Evolutionary conservation across 1,139 yeast genomes (phyloP).

Genomic region (Pichia sp.): DNA sequence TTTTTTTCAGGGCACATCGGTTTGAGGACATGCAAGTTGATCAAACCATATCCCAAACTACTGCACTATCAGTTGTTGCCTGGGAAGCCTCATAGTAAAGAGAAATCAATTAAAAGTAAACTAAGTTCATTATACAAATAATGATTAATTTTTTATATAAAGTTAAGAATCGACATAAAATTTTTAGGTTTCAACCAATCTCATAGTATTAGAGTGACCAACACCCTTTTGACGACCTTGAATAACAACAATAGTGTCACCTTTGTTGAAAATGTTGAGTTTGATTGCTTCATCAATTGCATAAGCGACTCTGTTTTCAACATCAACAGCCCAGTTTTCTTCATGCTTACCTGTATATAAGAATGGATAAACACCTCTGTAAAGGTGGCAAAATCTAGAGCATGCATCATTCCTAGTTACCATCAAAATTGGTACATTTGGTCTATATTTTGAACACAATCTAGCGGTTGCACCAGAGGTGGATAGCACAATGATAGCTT

Average conservation of each 20-base stretch:
- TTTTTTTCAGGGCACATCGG: no score
- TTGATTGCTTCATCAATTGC: conserved; percentile 88
- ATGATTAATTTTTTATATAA: no score
- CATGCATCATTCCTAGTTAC: conserved; percentile 91
- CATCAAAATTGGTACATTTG: conserved; percentile 95
- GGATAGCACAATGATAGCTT: conserved; percentile 93
- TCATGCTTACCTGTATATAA: conserved; percentile 62
- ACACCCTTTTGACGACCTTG: conserved; percentile 99
- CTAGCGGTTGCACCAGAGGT: conserved; percentile 95
- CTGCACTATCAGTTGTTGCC: no score
- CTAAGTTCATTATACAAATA: no score
- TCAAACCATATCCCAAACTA: no score
- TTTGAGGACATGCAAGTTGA: no score
- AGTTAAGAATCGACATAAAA: no score
- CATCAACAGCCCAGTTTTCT: conserved; percentile 93
- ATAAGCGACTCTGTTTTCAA: conserved; percentile 89
- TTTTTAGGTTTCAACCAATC: conserved; percentile 34
- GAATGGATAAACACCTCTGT: conserved; percentile 98
- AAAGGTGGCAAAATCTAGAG: conserved; percentile 92
- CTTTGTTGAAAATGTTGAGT: conserved; percentile 77
- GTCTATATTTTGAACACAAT: conserved; percentile 95
- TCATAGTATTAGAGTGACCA: conserved; percentile 97
- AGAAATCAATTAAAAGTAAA: no score
- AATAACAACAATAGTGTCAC: conserved; percentile 87
- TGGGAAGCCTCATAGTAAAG: no score